Percentiles rank a stretch among this genome's conserved stretches.
Conservation (phyloP, 495 filamentous ascomycete species). For the Neurospora terricola region DNA sequence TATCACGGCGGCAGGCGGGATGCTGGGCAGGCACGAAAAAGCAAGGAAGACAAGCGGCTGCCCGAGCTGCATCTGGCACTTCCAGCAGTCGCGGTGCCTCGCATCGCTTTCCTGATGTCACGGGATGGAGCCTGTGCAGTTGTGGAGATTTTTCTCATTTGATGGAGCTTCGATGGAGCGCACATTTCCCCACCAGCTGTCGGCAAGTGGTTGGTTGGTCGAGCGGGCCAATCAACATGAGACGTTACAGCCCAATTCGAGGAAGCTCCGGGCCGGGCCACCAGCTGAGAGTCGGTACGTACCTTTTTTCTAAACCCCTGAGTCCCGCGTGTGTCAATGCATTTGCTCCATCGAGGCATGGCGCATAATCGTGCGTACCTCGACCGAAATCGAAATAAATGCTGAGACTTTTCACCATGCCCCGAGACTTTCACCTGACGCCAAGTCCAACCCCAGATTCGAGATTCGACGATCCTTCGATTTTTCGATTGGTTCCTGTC, state of each 20-base stretch:
- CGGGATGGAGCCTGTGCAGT: slow-evolving; percentile 15
- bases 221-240: not conserved
- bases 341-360: not conserved
- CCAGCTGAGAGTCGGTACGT: not conserved
- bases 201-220: slow-evolving; percentile 14
- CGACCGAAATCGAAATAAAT: not conserved
- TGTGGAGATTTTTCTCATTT: slow-evolving; percentile 8
- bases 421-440: not conserved
- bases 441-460: not conserved
- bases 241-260: not conserved
- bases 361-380: not conserved
- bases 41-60: not conserved
- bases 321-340: not conserved
- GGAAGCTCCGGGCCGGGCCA: not conserved
- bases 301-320: not conserved
- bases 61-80: slow-evolving; percentile 1
- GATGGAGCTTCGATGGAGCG: not conserved
- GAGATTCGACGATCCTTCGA: not conserved
- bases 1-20: not conserved
- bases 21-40: not conserved
- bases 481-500: not conserved
- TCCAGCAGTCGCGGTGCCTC: slow-evolving; percentile 2
- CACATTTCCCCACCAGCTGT: not conserved
- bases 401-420: not conserved
- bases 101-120: slow-evolving; percentile 18